These are phyloP conservation scores for Cladosporium sphaerospermum DNA, from an alignment of 2,329 filamentous ascomycete genomes.

Conservation along the genomic window DNA sequence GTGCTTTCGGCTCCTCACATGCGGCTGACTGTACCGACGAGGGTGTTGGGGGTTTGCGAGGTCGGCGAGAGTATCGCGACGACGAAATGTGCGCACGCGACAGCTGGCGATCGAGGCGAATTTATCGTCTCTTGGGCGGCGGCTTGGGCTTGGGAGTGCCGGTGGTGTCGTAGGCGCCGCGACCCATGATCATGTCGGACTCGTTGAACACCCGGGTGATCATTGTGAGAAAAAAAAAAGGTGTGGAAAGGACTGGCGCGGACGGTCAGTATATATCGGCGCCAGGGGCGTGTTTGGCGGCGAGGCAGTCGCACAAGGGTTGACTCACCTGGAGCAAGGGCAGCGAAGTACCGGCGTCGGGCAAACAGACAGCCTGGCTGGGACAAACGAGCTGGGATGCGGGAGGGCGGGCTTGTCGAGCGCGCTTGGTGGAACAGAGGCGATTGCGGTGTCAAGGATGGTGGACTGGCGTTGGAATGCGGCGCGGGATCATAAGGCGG, in stretches of 20 bases:
- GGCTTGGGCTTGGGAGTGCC: slow-evolving; percentile 40
- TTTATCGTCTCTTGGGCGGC: slow-evolving; percentile 33
- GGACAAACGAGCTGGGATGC: slow-evolving; percentile 12
- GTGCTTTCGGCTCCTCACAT: neutral
- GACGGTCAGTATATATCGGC: slow-evolving; percentile 9
- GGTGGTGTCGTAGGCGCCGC: slow-evolving; percentile 43
- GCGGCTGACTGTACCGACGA: neutral
- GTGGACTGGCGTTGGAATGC: slow-evolving; percentile 10
- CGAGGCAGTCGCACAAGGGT: slow-evolving; percentile 14
- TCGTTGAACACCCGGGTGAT: slow-evolving; percentile 34
- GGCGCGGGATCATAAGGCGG: slow-evolving; percentile 3
- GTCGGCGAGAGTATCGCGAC: neutral
- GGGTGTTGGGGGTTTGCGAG: neutral
- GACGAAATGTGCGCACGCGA: neutral
- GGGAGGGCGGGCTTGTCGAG: slow-evolving; percentile 6
- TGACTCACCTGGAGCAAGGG: slow-evolving; percentile 14
- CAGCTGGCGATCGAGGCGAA: neutral
- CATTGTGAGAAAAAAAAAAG: slow-evolving; percentile 28
- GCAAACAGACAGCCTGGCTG: slow-evolving; percentile 11
- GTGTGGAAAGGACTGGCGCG: neutral
- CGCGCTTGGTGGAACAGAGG: neutral
- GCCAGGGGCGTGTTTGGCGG: slow-evolving; percentile 9
- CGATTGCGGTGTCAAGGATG: neutral
- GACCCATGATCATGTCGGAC: slow-evolving; percentile 39
- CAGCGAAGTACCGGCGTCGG: slow-evolving; percentile 9